These are phyloP conservation scores for Komagataella kurtzmanii DNA, from an alignment of 805 yeast species.

Conservation along the genomic window DNA sequence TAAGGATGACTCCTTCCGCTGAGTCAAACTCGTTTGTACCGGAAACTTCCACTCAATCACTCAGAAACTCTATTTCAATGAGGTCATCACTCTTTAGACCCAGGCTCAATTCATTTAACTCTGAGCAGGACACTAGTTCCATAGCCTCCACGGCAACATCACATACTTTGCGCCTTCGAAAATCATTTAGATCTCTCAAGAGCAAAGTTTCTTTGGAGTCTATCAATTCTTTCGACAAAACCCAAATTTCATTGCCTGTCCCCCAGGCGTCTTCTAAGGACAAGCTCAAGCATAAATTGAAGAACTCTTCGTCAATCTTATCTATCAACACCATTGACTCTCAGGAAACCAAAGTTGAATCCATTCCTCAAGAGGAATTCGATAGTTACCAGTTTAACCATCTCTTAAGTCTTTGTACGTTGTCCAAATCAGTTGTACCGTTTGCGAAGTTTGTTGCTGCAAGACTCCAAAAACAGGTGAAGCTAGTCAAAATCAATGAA, in stretches of 20 bases:
- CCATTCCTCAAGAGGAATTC: slow-evolving; percentile 20
- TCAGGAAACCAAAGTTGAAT: slow-evolving; percentile 10
- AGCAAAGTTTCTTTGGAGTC: slow-evolving; percentile 8
- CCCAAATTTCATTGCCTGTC: slow-evolving; percentile 43
- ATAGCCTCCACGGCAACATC: slow-evolving; percentile 4
- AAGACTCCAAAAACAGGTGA: slow-evolving; percentile 5
- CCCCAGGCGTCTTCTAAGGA: slow-evolving; percentile 43
- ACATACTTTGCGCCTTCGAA: not conserved
- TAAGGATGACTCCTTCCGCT: not conserved
- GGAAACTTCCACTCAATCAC: slow-evolving; percentile 9
- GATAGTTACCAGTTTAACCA: slow-evolving; percentile 17
- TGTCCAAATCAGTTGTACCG: slow-evolving; percentile 14
- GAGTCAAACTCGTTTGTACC: not conserved
- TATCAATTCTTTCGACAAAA: slow-evolving; percentile 14
- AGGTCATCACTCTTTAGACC: slow-evolving; percentile 11
- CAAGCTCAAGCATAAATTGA: slow-evolving; percentile 37
- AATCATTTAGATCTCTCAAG: slow-evolving; percentile 11
- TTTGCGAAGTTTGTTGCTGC: slow-evolving; percentile 16
- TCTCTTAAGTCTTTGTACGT: slow-evolving; percentile 22
- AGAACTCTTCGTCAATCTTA: slow-evolving; percentile 33
- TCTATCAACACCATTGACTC: slow-evolving; percentile 21
- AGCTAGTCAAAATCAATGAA: slow-evolving; percentile 27
- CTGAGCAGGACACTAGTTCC: slow-evolving; percentile 6
- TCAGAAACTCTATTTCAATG: slow-evolving; percentile 17
- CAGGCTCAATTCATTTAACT: slow-evolving; percentile 2